These are phyloP conservation scores for Lachancea waltii DNA, from an alignment of 805 yeast genomes.

Conservation along the genomic window DNA sequence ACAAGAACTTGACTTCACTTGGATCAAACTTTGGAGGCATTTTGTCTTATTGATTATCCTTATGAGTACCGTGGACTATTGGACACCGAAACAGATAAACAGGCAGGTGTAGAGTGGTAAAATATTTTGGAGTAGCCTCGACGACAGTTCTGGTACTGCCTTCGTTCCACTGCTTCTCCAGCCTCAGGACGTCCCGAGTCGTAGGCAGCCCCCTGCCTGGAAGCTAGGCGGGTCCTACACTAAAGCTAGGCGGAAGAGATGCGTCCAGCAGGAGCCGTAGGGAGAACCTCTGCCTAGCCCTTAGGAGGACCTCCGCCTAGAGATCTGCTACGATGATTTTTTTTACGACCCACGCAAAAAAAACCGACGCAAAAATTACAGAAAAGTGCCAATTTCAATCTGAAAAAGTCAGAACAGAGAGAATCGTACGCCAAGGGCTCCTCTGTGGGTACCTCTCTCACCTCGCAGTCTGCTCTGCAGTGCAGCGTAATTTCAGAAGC, in stretches of 20 bases:
- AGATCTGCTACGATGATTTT: neutral
- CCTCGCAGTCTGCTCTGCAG: no score
- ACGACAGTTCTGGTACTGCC: no score
- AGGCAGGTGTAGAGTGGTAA: neutral
- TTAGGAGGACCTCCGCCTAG: neutral
- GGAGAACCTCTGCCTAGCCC: conserved; percentile 2
- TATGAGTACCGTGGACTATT: conserved; percentile 11
- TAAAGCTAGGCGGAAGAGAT: neutral
- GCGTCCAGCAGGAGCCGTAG: neutral
- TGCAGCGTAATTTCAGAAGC: no score
- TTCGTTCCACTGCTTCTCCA: no score
- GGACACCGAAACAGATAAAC: neutral
- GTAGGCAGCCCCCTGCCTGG: no score
- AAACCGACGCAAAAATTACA: neutral
- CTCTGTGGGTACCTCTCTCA: no score
- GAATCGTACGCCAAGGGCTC: no score
- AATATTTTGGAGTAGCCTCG: conserved; percentile 3
- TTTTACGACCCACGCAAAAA: conserved; percentile 1
- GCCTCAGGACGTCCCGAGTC: no score
- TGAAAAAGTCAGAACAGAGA: no score
- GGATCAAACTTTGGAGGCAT: conserved; percentile 99
- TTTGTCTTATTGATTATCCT: conserved; percentile 22
- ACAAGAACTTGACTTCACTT: conserved; percentile 94
- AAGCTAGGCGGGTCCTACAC: neutral
- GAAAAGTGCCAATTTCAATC: no score